Evolutionary conservation across 345 rosid genomes (phyloP).

Genomic region (Syzygium oleosum): DNA sequence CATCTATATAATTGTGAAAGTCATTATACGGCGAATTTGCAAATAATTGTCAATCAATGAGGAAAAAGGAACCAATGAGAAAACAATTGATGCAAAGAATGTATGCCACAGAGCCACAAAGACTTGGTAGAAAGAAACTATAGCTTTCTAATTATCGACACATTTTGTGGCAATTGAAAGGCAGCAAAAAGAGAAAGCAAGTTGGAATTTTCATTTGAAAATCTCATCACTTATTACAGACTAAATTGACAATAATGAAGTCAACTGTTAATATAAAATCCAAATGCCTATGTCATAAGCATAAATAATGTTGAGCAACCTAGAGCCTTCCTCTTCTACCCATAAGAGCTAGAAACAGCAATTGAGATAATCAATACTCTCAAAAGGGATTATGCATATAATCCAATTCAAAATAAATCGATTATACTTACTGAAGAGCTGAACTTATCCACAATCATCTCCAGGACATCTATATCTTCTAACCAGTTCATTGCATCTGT

Average conservation of each 20-base stretch:
- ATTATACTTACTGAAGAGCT: conserved; percentile 72
- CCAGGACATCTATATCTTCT: conserved; percentile 73
- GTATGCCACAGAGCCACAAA: background rate
- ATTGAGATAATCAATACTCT: background rate
- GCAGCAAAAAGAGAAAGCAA: background rate
- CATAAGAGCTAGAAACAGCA: background rate
- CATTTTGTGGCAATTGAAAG: background rate
- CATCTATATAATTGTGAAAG: background rate
- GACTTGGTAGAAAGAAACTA: background rate
- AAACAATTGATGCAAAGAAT: background rate
- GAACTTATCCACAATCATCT: conserved; percentile 88
- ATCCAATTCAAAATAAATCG: background rate
- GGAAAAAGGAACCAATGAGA: background rate
- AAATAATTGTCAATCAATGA: background rate
- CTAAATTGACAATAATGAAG: background rate
- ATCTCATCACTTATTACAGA: background rate
- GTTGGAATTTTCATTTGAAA: background rate
- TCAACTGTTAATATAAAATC: background rate
- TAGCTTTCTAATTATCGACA: background rate
- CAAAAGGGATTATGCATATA: background rate
- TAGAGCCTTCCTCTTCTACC: background rate
- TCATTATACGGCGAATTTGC: background rate
- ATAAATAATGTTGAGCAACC: background rate
- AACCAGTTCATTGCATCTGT: conserved; percentile 78
- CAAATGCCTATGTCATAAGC: background rate